Percentiles rank a stretch among this genome's conserved stretches.
Conservation (phyloP, 2,329 filamentous ascomycete genomes). For the Microsporum audouinii region DNA sequence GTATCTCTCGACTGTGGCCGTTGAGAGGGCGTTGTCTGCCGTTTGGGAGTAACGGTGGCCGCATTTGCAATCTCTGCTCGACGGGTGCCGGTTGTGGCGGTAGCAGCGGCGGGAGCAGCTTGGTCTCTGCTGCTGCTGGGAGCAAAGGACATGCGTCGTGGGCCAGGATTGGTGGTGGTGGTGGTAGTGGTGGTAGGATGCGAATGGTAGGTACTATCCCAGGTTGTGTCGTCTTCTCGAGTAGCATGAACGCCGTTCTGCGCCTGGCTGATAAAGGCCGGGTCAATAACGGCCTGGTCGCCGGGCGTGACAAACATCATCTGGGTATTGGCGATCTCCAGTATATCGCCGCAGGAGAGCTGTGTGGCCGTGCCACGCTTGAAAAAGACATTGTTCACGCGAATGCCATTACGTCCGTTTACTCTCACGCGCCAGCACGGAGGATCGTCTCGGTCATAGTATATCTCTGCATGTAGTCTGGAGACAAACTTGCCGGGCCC, state of each 20-base stretch:
- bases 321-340: slow-evolving; percentile 84
- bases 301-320: slow-evolving; percentile 98
- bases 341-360: slow-evolving; percentile 75
- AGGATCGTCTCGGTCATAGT: slow-evolving; percentile 55
- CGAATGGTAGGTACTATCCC: slow-evolving; percentile 30
- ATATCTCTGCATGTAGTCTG: slow-evolving; percentile 62
- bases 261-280: slow-evolving; percentile 59
- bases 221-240: slow-evolving; percentile 22
- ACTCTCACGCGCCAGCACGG: slow-evolving; percentile 71
- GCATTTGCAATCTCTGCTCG: slow-evolving; percentile 1
- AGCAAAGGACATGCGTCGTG: slow-evolving; percentile 4
- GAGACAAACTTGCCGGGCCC: slow-evolving; percentile 74
- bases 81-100: slow-evolving; percentile 9
- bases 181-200: slow-evolving; percentile 23
- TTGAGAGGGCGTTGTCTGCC: slow-evolving; percentile 23
- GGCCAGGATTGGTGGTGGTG: slow-evolving; percentile 11
- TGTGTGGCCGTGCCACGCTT: slow-evolving; percentile 55
- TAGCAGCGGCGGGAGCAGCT: slow-evolving; percentile 15
- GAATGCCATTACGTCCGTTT: slow-evolving; percentile 83
- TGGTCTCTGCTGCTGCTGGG: slow-evolving; percentile 6
- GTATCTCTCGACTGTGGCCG: slow-evolving; percentile 13
- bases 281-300: slow-evolving; percentile 57
- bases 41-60: slow-evolving; percentile 28
- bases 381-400: slow-evolving; percentile 62
- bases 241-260: slow-evolving; percentile 31